Evolutionary conservation across 768 basidiomycete species (phyloP).

Genomic region (Mycena olivaceomarginata): DNA sequence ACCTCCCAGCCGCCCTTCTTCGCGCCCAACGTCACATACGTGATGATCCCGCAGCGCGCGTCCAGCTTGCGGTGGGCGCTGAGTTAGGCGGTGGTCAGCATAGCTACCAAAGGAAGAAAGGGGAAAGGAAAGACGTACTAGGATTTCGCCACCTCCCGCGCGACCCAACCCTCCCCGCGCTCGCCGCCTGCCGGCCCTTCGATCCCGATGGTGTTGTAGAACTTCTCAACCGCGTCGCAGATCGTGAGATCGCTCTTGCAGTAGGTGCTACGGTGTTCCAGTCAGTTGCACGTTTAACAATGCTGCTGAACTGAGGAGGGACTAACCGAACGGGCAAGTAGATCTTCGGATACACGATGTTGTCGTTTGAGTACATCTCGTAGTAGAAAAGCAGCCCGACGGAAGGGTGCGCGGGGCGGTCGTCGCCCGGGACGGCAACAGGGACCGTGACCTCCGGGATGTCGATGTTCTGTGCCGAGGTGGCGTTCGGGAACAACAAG

Average conservation of each 20-base stretch:
- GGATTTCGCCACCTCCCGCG: constrained; percentile 50
- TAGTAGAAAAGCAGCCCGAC: constrained; percentile 55
- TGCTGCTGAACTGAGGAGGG: background rate
- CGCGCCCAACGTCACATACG: constrained; percentile 55
- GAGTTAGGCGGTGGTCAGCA: constrained; percentile 11
- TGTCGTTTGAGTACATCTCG: constrained; percentile 51
- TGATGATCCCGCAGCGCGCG: constrained; percentile 52
- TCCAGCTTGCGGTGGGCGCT: constrained; percentile 52
- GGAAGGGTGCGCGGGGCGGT: constrained; percentile 49
- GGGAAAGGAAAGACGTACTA: constrained; percentile 47
- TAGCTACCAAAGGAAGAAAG: background rate
- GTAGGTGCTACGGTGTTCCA: constrained; percentile 48
- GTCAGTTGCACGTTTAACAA: background rate
- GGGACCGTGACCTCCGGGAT: constrained; percentile 40
- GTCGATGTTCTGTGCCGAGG: constrained; percentile 47
- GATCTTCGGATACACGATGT: constrained; percentile 54
- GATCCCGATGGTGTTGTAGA: constrained; percentile 45
- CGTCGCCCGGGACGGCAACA: constrained; percentile 16
- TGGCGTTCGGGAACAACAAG: constrained; percentile 52
- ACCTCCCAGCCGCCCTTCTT: constrained; percentile 56
- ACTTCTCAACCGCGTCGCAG: constrained; percentile 52
- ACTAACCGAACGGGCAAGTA: constrained; percentile 57
- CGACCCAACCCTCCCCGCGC: constrained; percentile 50
- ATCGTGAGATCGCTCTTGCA: constrained; percentile 52
- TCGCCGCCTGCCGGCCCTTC: constrained; percentile 31